Conservation (phyloP, 192 early-diverging fungal species). For the Rhizoclosmatium sp. region DNA sequence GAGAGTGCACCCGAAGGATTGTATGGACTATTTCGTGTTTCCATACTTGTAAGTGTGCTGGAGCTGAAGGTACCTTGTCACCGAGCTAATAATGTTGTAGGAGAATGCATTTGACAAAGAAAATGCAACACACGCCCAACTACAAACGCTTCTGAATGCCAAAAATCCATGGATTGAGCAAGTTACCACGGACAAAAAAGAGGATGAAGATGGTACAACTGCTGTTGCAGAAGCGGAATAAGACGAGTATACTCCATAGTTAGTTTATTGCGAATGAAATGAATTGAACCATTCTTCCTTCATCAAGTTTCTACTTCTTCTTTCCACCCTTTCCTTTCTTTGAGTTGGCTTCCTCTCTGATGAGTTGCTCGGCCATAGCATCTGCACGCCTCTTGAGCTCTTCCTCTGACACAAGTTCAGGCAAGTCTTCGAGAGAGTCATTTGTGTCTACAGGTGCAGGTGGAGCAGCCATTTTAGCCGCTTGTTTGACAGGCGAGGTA, state of each 20-base stretch:
- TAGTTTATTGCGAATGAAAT: neutral
- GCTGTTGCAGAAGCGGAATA: neutral
- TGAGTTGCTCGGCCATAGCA: slow-evolving; percentile 30
- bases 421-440: slow-evolving; percentile 24
- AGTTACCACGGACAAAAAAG: neutral
- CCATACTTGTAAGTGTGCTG: slow-evolving; percentile 37
- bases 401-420: slow-evolving; percentile 46
- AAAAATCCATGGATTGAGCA: slow-evolving; percentile 41
- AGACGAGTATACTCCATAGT: neutral
- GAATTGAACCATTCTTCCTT: slow-evolving; percentile 13
- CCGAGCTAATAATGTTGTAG: neutral
- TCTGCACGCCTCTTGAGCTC: slow-evolving; percentile 39
- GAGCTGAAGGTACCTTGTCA: too few relatives aligned
- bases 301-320: neutral
- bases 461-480: neutral
- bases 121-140: slow-evolving; percentile 19
- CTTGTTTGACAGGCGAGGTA: neutral
- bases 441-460: neutral
- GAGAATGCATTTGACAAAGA: slow-evolving; percentile 39
- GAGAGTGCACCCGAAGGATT: slow-evolving; percentile 51
- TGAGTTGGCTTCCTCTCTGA: slow-evolving; percentile 22
- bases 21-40: slow-evolving; percentile 48
- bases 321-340: slow-evolving; percentile 26
- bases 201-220: slow-evolving; percentile 4
- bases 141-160: slow-evolving; percentile 22